These are phyloP conservation scores for Cadophora sp. DNA, from an alignment of 2,329 filamentous ascomycete genomes.

Conservation along the genomic window DNA sequence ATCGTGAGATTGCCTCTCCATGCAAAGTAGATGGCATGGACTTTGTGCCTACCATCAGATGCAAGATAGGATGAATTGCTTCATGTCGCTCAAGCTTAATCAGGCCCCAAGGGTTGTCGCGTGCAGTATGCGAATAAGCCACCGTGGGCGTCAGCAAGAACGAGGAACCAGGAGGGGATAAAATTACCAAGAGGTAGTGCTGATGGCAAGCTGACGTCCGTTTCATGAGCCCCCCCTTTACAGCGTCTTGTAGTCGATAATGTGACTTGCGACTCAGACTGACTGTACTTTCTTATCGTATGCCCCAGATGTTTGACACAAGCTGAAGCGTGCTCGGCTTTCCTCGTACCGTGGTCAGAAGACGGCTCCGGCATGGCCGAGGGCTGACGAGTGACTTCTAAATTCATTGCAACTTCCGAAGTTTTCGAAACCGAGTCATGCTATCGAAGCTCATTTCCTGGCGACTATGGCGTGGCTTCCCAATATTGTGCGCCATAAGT, in stretches of 20 bases:
- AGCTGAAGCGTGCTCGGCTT: slow-evolving; percentile 22
- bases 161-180: slow-evolving; percentile 7
- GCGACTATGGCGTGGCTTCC: slow-evolving; percentile 11
- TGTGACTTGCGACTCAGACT: slow-evolving; percentile 13
- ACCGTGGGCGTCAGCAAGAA: slow-evolving; percentile 16
- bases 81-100: not conserved
- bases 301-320: slow-evolving; percentile 11
- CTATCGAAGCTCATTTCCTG: slow-evolving; percentile 12
- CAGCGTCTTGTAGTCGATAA: not conserved
- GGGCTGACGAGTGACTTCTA: slow-evolving; percentile 21
- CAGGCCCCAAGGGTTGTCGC: not conserved
- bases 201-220: slow-evolving; percentile 14
- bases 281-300: slow-evolving; percentile 7
- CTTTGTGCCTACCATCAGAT: not conserved
- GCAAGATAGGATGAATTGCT: slow-evolving; percentile 22
- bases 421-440: slow-evolving; percentile 16
- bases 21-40: not conserved
- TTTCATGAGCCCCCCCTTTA: not conserved
- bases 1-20: slow-evolving; percentile 9
- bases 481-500: slow-evolving; percentile 1
- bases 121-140: not conserved
- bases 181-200: slow-evolving; percentile 1
- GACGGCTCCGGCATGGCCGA: slow-evolving; percentile 22
- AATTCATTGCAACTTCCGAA: slow-evolving; percentile 16
- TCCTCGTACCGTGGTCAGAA: slow-evolving; percentile 20